phyloP scores from a whole-genome alignment of 169 alveolate genomes.

The Plasmodium blacklocki region DNA sequence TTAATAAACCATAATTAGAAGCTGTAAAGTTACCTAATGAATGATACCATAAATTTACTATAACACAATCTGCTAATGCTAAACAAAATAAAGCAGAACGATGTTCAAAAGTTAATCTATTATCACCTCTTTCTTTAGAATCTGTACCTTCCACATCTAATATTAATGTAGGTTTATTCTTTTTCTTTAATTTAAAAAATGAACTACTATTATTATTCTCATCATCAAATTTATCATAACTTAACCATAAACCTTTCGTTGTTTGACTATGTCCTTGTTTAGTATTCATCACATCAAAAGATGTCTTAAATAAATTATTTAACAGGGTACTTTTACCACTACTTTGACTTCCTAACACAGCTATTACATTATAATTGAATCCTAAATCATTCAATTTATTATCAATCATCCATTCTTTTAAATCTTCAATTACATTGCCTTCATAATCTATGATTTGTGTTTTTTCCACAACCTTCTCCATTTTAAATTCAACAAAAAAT shows the following conservation, averaged over 20 bases:
- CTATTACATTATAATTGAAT: slow-evolving; percentile 88
- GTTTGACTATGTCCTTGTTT: slow-evolving; percentile 92
- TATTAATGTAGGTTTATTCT: slow-evolving; percentile 80
- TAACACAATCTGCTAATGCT: slow-evolving; percentile 92
- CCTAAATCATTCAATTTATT: slow-evolving; percentile 52
- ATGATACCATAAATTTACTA: slow-evolving; percentile 90
- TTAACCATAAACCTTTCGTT: slow-evolving; percentile 93
- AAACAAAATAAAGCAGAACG: slow-evolving; percentile 90
- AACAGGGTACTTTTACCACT: slow-evolving; percentile 93
- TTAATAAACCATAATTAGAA: slow-evolving; percentile 91
- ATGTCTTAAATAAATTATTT: slow-evolving; percentile 87
- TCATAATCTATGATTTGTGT: slow-evolving; percentile 75
- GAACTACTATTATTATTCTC: neutral
- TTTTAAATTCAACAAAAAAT: neutral
- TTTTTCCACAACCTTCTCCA: slow-evolving; percentile 9
- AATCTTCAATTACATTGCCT: slow-evolving; percentile 56
- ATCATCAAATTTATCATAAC: slow-evolving; percentile 77
- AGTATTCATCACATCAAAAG: slow-evolving; percentile 91
- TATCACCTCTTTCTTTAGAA: slow-evolving; percentile 91
- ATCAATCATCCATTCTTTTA: slow-evolving; percentile 56
- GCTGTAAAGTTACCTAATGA: slow-evolving; percentile 91
- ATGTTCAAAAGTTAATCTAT: slow-evolving; percentile 91
- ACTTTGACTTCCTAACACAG: slow-evolving; percentile 93
- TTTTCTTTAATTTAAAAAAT: neutral
- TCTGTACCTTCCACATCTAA: slow-evolving; percentile 94